phyloP scores from a whole-genome alignment of 148 eudicot species.

The Rhododendron kiyosumense region DNA sequence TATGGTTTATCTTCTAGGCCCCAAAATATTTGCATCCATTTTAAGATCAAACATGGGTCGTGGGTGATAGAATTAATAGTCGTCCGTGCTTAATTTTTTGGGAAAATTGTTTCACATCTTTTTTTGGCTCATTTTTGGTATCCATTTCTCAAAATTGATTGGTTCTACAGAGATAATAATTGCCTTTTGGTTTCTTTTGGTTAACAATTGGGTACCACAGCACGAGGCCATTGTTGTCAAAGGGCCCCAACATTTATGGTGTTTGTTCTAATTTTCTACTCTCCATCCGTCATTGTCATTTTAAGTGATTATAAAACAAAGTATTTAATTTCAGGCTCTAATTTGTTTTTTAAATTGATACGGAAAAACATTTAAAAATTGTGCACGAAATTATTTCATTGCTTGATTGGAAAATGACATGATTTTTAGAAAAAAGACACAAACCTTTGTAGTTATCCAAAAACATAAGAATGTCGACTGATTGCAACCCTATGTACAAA shows the following conservation, averaged over 20 bases:
- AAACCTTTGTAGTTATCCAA: no score
- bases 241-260: conserved; percentile 5
- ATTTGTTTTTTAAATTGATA: no score
- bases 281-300: background rate
- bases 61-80: background rate
- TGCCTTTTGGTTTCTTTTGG: background rate
- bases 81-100: background rate
- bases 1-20: background rate
- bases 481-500: no score
- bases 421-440: no score
- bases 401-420: no score
- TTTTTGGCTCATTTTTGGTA: background rate
- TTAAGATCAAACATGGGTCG: background rate
- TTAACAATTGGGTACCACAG: background rate
- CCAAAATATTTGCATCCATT: background rate
- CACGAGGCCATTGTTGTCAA: background rate
- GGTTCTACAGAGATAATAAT: background rate
- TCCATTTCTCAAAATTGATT: background rate
- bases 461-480: no score
- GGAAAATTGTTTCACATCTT: background rate
- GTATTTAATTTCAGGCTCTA: no score
- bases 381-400: no score
- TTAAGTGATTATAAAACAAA: no score
- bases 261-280: background rate
- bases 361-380: no score